A percentile compares a stretch with the other conserved stretches of the same genome.
phyloP scores from a whole-genome alignment of 1,139 yeast genomes.

The Taphrina betulina region DNA sequence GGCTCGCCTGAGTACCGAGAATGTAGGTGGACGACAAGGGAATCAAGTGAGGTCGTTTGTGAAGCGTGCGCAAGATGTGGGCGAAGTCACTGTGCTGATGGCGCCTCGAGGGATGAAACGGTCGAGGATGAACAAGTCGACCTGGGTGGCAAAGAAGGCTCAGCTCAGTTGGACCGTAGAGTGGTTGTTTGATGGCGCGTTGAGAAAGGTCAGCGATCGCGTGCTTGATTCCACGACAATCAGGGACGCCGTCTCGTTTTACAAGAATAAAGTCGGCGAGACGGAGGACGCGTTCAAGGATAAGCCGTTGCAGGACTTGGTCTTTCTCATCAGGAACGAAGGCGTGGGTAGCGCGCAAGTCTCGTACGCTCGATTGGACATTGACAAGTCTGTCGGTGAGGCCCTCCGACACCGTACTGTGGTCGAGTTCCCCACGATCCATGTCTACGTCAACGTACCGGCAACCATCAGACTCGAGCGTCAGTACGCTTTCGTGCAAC shows the following conservation, averaged over 20 bases:
- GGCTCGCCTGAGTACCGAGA: constrained; percentile 40
- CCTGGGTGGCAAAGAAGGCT: constrained; percentile 65
- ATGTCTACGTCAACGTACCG: constrained; percentile 3
- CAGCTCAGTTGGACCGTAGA: constrained; percentile 78
- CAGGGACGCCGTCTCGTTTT: constrained; percentile 1
- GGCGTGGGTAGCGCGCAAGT: constrained; percentile 13
- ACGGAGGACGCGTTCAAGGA: constrained; percentile 4
- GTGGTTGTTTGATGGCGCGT: constrained; percentile 32
- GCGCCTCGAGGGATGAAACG: constrained; percentile 80
- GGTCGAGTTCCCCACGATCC: constrained; percentile 28
- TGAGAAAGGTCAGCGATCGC: constrained; percentile 13
- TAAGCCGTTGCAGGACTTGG: background rate
- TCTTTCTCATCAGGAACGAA: constrained; percentile 2
- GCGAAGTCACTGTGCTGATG: constrained; percentile 55
- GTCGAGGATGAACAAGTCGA: constrained; percentile 63
- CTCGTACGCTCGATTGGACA: constrained; percentile 7
- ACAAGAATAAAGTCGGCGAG: background rate
- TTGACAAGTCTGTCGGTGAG: constrained; percentile 1
- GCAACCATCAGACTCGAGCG: constrained; percentile 4
- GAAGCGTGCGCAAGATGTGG: constrained; percentile 41
- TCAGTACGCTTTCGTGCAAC: constrained; percentile 1
- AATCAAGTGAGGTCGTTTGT: constrained; percentile 27
- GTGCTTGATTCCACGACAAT: constrained; percentile 23
- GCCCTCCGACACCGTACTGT: constrained; percentile 27
- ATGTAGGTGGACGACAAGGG: constrained; percentile 38